A percentile compares a stretch with the other conserved stretches of the same genome.
phyloP scores from a whole-genome alignment of 805 yeast genomes.

The Yarrowia deformans region DNA sequence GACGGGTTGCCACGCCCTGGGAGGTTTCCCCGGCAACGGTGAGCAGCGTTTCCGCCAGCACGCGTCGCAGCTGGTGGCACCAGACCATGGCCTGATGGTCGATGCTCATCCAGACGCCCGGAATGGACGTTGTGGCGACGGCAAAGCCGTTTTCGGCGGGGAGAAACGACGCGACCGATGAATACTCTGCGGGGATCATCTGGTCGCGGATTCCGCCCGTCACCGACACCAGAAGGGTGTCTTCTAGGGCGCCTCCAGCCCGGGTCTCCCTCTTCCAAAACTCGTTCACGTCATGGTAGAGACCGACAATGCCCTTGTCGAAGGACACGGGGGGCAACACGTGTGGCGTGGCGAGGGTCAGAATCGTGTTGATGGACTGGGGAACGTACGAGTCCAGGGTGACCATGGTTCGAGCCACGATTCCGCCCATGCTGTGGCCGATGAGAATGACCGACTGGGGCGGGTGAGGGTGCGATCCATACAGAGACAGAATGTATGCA shows the following conservation, averaged over 20 bases:
- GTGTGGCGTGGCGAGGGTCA: constrained; percentile 90
- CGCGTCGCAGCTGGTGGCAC: constrained; percentile 83
- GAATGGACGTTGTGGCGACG: constrained; percentile 81
- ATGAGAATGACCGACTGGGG: constrained; percentile 77
- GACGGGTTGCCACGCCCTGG: constrained; percentile 56
- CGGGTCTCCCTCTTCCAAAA: constrained; percentile 70
- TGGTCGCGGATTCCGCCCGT: constrained; percentile 84
- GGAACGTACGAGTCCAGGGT: constrained; percentile 74
- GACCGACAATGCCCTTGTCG: constrained; percentile 80
- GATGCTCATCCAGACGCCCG: constrained; percentile 88
- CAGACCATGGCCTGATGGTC: constrained; percentile 94
- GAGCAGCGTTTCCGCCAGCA: constrained; percentile 63
- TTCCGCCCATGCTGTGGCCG: constrained; percentile 97
- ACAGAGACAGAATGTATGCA: constrained; percentile 71
- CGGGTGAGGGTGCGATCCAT: constrained; percentile 47
- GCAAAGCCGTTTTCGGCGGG: constrained; percentile 82
- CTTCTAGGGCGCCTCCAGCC: constrained; percentile 55
- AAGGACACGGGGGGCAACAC: constrained; percentile 88
- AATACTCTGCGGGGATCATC: constrained; percentile 86
- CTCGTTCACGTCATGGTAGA: constrained; percentile 73
- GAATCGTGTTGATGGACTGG: constrained; percentile 75
- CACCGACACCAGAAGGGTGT: constrained; percentile 76
- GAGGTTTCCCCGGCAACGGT: constrained; percentile 54
- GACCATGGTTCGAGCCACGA: constrained; percentile 83
- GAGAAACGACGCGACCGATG: constrained; percentile 69